Conservation (phyloP, 2,329 filamentous ascomycete genomes). For the Fusarium sp. region DNA sequence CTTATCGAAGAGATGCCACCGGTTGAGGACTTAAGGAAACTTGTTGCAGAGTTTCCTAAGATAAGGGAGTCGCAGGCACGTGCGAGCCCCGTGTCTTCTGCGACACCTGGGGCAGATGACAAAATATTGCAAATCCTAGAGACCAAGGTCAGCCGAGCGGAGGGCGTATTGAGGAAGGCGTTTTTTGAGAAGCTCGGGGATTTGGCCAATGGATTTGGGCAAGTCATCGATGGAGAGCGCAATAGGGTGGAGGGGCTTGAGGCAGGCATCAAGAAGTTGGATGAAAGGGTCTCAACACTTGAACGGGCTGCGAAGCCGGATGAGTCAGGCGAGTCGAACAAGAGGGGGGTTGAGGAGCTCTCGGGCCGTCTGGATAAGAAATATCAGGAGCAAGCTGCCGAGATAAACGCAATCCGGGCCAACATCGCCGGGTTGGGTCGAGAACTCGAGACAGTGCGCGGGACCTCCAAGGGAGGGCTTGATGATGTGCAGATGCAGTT, state of each 20-base stretch:
- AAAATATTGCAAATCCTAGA: slow-evolving; percentile 19
- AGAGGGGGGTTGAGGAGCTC: not conserved
- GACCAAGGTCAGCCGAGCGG: slow-evolving; percentile 14
- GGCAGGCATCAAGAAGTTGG: slow-evolving; percentile 12
- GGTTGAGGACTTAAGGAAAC: slow-evolving; percentile 4
- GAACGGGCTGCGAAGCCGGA: not conserved
- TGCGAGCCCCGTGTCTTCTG: not conserved
- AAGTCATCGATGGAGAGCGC: slow-evolving; percentile 39
- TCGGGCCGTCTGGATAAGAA: not conserved
- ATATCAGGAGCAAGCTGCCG: slow-evolving; percentile 3
- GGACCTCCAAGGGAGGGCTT: slow-evolving; percentile 42
- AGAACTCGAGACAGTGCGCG: slow-evolving; percentile 19
- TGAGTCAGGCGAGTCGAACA: not conserved
- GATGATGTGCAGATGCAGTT: slow-evolving; percentile 53
- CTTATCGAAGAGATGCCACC: slow-evolving; percentile 22
- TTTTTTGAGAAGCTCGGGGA: slow-evolving; percentile 1
- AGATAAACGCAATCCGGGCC: slow-evolving; percentile 11
- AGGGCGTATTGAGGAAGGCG: slow-evolving; percentile 15
- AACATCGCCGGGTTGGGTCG: slow-evolving; percentile 5
- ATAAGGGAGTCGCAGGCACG: slow-evolving; percentile 10
- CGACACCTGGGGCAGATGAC: slow-evolving; percentile 15
- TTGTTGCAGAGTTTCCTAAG: slow-evolving; percentile 13
- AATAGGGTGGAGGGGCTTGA: slow-evolving; percentile 19
- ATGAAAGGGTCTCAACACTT: slow-evolving; percentile 2
- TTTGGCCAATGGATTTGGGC: slow-evolving; percentile 29